Base-by-base conservation (phyloP, 495 filamentous ascomycete species). In the Penicillium verhagenii region DNA sequence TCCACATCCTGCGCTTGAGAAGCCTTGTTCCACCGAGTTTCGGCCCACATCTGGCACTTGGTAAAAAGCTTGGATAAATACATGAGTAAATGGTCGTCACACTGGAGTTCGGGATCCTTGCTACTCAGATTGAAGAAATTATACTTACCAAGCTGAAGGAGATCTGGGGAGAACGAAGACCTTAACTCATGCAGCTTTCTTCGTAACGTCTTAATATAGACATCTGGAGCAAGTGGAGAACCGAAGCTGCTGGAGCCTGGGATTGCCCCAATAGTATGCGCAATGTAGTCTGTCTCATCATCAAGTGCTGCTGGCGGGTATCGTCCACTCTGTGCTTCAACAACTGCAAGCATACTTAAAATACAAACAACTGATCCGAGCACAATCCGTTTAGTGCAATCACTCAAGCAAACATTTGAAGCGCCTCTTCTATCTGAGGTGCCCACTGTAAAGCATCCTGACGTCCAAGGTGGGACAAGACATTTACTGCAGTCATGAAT, bases 151-250 rank as follows among this genome's bases (percentile, higher is more conserved):
- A 52, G 45, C 21, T 64, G 53, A 3, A 29, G 54, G 14, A 58
- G 37, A 25, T 64, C 43, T 29, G 46, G 3, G 6, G 26, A 44
- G 23, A 67, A 58, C 6, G 61, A 63, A 46, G 53, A 35, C n/a
- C 33, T 51, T 1, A 64, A 37, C 35, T 65, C 62, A 14, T 65
- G 50, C 1, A 67, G 47, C 47, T 70, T 51, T 19, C 49, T 52
- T 52, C 52, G 67, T 46, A 70, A 39, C 5, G 60, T 44, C 37
- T 67, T 62, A 5, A 67, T 50, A 55, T 67, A 70, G n/a, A 70
- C 6, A 67, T 50, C 53, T 67, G 67, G n/a, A 70, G 35, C 18
- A 63, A 50, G 18, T 57, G 54, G 40, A 61, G 59, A 43, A 51
- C 48, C 11, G 57, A 51, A 13, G 52, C 38, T 19, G 19, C 39